Evolutionary conservation across 148 eudicot species (phyloP).

Genomic region (Fagopyrum esculentum): DNA sequence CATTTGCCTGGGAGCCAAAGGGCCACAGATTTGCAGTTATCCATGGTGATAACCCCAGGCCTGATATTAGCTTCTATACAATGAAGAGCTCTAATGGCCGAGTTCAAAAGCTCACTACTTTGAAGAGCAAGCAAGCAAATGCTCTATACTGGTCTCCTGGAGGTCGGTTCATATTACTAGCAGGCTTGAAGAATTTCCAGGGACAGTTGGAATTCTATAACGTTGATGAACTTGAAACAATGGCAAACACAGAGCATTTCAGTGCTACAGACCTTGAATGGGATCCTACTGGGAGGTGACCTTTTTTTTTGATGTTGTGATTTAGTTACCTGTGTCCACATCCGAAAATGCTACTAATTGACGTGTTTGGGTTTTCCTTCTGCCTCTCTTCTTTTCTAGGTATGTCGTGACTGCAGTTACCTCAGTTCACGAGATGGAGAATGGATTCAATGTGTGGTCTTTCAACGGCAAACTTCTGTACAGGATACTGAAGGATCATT

Average conservation of each 20-base stretch:
- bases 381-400: slow-evolving; percentile 23
- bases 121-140: slow-evolving; percentile 89
- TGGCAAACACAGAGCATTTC: slow-evolving; percentile 90
- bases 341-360: background rate
- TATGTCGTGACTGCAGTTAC: slow-evolving; percentile 90
- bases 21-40: slow-evolving; percentile 94
- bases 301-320: background rate
- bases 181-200: slow-evolving; percentile 87
- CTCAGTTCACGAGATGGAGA: slow-evolving; percentile 96
- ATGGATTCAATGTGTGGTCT: slow-evolving; percentile 93
- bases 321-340: background rate
- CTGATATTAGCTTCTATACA: slow-evolving; percentile 81
- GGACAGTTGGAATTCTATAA: slow-evolving; percentile 92
- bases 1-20: slow-evolving; percentile 99
- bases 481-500: slow-evolving; percentile 79
- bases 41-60: slow-evolving; percentile 88
- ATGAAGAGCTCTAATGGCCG: slow-evolving; percentile 66
- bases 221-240: slow-evolving; percentile 98
- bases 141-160: slow-evolving; percentile 93
- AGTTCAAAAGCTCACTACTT: slow-evolving; percentile 77
- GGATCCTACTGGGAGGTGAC: slow-evolving; percentile 98
- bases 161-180: slow-evolving; percentile 70
- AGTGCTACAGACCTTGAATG: slow-evolving; percentile 80
- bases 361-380: background rate
- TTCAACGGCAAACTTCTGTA: slow-evolving; percentile 81